Evolutionary conservation across 768 basidiomycete species (phyloP).

Genomic region (Tricholoma matsutake): DNA sequence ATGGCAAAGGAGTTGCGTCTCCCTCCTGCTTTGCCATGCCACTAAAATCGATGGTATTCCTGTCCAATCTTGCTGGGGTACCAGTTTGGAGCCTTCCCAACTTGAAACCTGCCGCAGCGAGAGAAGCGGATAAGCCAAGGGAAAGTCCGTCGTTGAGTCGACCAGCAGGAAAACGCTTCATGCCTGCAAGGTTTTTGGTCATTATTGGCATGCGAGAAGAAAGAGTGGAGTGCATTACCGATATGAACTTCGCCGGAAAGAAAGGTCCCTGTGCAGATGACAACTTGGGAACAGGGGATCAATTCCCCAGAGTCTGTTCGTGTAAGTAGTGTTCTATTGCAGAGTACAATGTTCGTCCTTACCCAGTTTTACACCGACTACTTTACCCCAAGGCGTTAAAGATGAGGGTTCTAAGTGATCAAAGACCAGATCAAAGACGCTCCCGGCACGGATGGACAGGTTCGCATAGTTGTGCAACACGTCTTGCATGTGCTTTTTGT

Average conservation of each 20-base stretch:
- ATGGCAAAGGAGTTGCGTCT: slow-evolving; percentile 62
- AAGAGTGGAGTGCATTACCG: slow-evolving; percentile 37
- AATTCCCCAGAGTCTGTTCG: slow-evolving; percentile 66
- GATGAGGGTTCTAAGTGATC: slow-evolving; percentile 39
- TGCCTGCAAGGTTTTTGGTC: slow-evolving; percentile 37
- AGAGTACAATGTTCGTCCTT: background rate
- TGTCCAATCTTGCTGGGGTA: slow-evolving; percentile 79
- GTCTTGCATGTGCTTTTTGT: slow-evolving; percentile 80
- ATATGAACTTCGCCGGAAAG: slow-evolving; percentile 90
- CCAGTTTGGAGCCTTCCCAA: slow-evolving; percentile 84
- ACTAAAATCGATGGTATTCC: slow-evolving; percentile 66
- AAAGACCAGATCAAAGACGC: slow-evolving; percentile 77
- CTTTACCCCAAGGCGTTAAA: slow-evolving; percentile 44
- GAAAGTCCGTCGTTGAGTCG: slow-evolving; percentile 71
- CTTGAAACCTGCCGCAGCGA: slow-evolving; percentile 71
- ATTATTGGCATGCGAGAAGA: background rate
- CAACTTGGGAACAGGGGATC: slow-evolving; percentile 75
- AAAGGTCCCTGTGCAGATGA: slow-evolving; percentile 91
- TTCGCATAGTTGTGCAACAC: slow-evolving; percentile 62
- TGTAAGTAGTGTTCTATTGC: background rate
- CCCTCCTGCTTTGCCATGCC: slow-evolving; percentile 63
- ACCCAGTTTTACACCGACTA: slow-evolving; percentile 72
- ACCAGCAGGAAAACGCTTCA: slow-evolving; percentile 76
- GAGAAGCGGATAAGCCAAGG: slow-evolving; percentile 71
- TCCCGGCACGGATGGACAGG: slow-evolving; percentile 66